Percentiles rank a stretch among this genome's conserved stretches.
Conservation (phyloP, 1,284 basidiomycete genomes). For the Heliocybe sulcata region DNA sequence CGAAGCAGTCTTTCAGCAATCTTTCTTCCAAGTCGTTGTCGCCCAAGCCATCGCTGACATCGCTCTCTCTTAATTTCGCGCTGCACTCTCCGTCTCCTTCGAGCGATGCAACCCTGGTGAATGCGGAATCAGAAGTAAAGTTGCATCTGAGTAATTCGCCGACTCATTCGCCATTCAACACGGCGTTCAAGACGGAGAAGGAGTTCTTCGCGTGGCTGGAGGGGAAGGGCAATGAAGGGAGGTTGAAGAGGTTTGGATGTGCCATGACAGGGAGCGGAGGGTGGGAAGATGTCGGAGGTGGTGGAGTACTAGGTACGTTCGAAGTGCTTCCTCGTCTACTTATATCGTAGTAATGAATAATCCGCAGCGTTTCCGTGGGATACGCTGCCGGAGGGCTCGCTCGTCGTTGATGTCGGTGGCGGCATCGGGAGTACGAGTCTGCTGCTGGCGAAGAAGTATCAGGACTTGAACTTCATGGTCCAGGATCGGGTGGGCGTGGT, state of each 20-base stretch:
- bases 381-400: constrained; percentile 42
- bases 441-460: constrained; percentile 51
- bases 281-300: constrained; percentile 50
- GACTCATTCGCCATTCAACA: constrained; percentile 26
- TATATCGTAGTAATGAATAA: not conserved
- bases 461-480: constrained; percentile 48
- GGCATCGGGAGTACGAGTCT: constrained; percentile 70
- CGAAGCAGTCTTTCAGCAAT: constrained; percentile 5
- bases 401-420: constrained; percentile 69
- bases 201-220: constrained; percentile 33
- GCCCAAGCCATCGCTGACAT: not conserved
- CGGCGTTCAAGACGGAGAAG: constrained; percentile 23
- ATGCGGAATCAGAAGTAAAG: not conserved
- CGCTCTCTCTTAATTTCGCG: constrained; percentile 4
- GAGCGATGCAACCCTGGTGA: not conserved
- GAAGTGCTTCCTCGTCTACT: not conserved
- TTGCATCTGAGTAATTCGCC: constrained; percentile 6
- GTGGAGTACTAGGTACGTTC: constrained; percentile 32
- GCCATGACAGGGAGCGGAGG: constrained; percentile 62
- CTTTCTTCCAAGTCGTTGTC: not conserved
- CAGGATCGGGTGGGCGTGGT: constrained; percentile 63
- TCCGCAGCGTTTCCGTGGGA: constrained; percentile 45
- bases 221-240: constrained; percentile 20
- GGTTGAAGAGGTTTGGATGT: constrained; percentile 59
- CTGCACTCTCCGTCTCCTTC: not conserved